phyloP scores from a whole-genome alignment of 2,329 filamentous ascomycete species.

The Clarireedia sp. region DNA sequence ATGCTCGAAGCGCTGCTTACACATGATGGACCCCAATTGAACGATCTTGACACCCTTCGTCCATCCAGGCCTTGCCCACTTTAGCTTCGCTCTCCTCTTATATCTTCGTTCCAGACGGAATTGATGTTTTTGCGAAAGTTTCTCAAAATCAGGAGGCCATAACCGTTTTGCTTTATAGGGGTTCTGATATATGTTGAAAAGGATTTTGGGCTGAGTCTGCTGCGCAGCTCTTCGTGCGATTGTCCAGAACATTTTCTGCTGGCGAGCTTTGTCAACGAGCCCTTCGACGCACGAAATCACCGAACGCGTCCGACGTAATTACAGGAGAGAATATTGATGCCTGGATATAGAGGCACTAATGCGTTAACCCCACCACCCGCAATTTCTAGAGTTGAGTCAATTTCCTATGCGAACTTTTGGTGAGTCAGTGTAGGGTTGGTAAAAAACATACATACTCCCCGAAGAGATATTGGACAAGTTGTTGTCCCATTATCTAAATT shows the following conservation, averaged over 20 bases:
- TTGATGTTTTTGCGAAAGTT: slow-evolving; percentile 63
- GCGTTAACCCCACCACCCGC: slow-evolving; percentile 10
- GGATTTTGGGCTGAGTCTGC: slow-evolving; percentile 28
- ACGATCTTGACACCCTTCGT: slow-evolving; percentile 56
- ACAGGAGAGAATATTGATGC: neutral
- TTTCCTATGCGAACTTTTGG: slow-evolving; percentile 7
- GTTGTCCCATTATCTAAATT: slow-evolving; percentile 21
- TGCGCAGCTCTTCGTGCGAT: slow-evolving; percentile 36
- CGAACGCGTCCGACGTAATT: neutral
- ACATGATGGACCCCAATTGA: slow-evolving; percentile 37
- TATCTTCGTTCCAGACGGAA: slow-evolving; percentile 73
- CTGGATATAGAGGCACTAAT: slow-evolving; percentile 4
- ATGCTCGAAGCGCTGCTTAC: slow-evolving; percentile 17
- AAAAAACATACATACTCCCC: neutral
- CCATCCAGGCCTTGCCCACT: slow-evolving; percentile 55
- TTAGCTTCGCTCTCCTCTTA: slow-evolving; percentile 58
- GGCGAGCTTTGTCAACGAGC: slow-evolving; percentile 16
- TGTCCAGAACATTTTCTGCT: slow-evolving; percentile 37
- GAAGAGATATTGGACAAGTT: slow-evolving; percentile 5
- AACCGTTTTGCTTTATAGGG: slow-evolving; percentile 60
- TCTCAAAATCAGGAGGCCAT: slow-evolving; percentile 71
- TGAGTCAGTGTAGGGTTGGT: slow-evolving; percentile 14
- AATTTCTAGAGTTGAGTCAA: slow-evolving; percentile 8
- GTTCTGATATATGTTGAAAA: slow-evolving; percentile 37
- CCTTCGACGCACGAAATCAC: neutral